Percentiles rank a stretch among this genome's conserved stretches.
Conservation (phyloP, 2,329 filamentous ascomycete species). For the Xylariaceae sp. region DNA sequence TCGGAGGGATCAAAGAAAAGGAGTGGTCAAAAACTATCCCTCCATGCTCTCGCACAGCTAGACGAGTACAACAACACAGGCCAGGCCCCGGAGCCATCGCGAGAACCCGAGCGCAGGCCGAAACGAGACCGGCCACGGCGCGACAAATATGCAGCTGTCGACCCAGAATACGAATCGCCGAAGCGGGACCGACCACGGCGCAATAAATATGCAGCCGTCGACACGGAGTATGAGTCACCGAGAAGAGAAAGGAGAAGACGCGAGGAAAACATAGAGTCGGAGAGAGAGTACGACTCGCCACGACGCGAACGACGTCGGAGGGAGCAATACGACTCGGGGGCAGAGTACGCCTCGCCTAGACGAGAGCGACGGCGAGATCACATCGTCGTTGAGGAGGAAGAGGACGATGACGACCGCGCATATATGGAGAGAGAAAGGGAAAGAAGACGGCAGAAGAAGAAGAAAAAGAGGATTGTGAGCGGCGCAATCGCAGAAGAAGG, state of each 20-base stretch:
- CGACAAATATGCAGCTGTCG: constrained; percentile 17
- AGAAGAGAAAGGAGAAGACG: constrained; percentile 14
- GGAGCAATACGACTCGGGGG: constrained; percentile 7
- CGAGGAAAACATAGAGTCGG: constrained; percentile 13
- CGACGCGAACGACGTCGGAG: constrained; percentile 7
- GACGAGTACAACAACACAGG: constrained; percentile 54
- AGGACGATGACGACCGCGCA: constrained; percentile 10
- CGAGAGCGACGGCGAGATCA: too few species aligned
- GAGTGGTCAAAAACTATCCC: constrained; percentile 32
- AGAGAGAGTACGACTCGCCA: constrained; percentile 18
- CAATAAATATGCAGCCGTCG: constrained; percentile 12
- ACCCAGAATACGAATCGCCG: constrained; percentile 28
- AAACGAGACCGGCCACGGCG: constrained; percentile 28
- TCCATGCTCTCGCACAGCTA: constrained; percentile 61
- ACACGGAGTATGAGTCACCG: constrained; percentile 15
- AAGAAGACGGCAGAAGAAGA: constrained; percentile 33
- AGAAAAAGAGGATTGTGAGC: constrained; percentile 62
- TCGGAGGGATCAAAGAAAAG: constrained; percentile 30
- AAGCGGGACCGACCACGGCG: constrained; percentile 16
- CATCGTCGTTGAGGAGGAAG: constrained; percentile 8
- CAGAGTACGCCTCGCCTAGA: constrained; percentile 11
- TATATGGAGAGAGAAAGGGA: constrained; percentile 11
- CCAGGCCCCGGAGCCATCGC: constrained; percentile 31
- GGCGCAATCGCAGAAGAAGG: constrained; percentile 68
- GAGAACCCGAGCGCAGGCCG: constrained; percentile 37